These are phyloP conservation scores for Trypanosoma vivax DNA, from an alignment of 208 protist species.

Conservation along the genomic window DNA sequence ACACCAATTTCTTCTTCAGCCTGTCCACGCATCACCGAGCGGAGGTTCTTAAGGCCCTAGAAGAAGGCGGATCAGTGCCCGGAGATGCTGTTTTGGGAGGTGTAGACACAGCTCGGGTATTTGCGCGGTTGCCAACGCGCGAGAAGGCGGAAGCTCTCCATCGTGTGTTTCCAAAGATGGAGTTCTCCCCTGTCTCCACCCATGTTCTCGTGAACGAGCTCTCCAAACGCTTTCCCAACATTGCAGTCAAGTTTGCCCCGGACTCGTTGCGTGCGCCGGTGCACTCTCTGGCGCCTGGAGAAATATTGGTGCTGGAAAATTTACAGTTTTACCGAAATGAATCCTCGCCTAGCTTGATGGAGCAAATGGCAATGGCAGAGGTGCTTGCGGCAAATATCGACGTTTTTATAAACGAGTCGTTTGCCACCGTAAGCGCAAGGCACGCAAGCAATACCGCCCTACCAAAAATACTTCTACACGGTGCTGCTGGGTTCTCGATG, in stretches of 20 bases:
- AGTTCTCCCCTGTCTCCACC: constrained; percentile 47
- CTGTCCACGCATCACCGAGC: constrained; percentile 36
- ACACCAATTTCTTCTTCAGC: constrained; percentile 59
- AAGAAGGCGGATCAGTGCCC: constrained; percentile 17
- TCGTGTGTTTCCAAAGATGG: constrained; percentile 28
- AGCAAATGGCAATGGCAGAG: constrained; percentile 55
- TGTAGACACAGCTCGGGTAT: constrained; percentile 51
- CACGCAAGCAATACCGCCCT: constrained; percentile 63
- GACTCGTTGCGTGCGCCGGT: constrained; percentile 49
- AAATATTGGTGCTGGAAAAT: constrained; percentile 72
- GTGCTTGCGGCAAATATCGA: constrained; percentile 52
- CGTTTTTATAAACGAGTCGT: constrained; percentile 79
- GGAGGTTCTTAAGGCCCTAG: constrained; percentile 39
- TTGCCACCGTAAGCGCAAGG: constrained; percentile 44
- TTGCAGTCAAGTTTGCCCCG: constrained; percentile 45
- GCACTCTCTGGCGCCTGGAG: constrained; percentile 27
- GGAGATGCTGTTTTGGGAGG: constrained; percentile 14
- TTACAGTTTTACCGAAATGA: constrained; percentile 79
- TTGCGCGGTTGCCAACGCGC: constrained; percentile 33
- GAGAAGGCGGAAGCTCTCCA: constrained; percentile 42
- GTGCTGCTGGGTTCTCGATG: constrained; percentile 67
- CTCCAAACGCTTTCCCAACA: constrained; percentile 31
- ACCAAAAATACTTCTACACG: constrained; percentile 58
- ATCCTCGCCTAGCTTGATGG: constrained; percentile 24
- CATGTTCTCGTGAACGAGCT: constrained; percentile 45